Evolutionary conservation across 352 stramenopile genomes (phyloP).

Genomic region (Pythium dissimile): DNA sequence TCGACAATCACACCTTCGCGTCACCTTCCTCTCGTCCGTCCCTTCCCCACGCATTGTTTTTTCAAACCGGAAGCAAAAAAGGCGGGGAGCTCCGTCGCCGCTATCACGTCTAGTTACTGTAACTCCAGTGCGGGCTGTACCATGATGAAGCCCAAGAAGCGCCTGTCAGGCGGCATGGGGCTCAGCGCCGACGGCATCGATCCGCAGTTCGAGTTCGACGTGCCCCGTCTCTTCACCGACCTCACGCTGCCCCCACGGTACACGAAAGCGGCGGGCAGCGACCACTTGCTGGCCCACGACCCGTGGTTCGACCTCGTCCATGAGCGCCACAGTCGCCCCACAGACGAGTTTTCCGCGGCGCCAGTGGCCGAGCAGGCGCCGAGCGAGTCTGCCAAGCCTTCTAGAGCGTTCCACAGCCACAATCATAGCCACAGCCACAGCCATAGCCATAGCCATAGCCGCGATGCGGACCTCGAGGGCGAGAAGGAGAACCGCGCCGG

Average conservation of each 20-base stretch:
- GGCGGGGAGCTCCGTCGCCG: background rate
- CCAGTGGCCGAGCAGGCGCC: constrained; percentile 4
- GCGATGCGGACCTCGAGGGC: constrained; percentile 1
- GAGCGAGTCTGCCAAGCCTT: background rate
- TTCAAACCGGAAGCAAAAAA: background rate
- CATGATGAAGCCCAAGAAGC: constrained; percentile 28
- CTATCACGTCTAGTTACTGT: no score
- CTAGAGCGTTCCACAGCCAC: background rate
- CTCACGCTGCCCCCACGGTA: constrained; percentile 30
- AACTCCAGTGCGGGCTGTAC: no score
- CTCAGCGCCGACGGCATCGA: constrained; percentile 34
- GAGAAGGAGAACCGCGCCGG: constrained; percentile 23
- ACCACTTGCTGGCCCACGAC: constrained; percentile 28
- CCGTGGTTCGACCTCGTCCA: constrained; percentile 67
- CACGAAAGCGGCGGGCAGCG: background rate
- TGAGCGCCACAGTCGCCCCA: constrained; percentile 48
- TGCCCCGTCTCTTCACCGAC: constrained; percentile 51
- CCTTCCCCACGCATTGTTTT: background rate
- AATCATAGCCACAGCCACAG: no score
- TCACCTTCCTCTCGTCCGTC: background rate
- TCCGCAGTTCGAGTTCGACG: constrained; percentile 75
- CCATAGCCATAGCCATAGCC: no score
- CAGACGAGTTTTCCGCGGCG: constrained; percentile 34
- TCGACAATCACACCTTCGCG: constrained; percentile 3
- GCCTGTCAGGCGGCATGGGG: constrained; percentile 23